Base-by-base conservation (phyloP, 352 stramenopile genomes). In the Aphanomyces stellatus region DNA sequence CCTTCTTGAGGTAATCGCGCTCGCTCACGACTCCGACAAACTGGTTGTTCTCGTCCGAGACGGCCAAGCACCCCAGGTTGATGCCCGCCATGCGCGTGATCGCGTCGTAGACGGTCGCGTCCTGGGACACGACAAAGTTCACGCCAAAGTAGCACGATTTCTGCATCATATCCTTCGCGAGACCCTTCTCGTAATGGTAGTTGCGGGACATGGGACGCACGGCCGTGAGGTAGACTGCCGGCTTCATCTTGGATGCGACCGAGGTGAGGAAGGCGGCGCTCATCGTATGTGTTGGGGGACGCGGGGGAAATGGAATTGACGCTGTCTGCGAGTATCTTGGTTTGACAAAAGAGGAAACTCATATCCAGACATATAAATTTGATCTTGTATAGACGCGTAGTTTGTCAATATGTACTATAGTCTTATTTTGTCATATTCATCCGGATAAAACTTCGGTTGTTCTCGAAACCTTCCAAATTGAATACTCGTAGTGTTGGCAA, bases 1-100 rank as follows among this genome's bases (percentile, higher is more conserved):
- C 91, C 70, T 98, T 98, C 71, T 89, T 91, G 51, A 98, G 82
- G 78, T 98, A 98, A 73, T 98, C 95, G 67, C 95, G 88, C 80
- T 98, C 95, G 51, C 81, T 96, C 34, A 98, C 77, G 24, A 98
- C 77, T 41, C 91, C 91, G 3, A 88, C 87, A 61, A 97, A 94
- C 74, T 96, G 94, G 60, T 87, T 90, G 53, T 87, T 75, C 8
- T 77, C 76, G 71, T 95, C 87, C 46, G 86, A 94, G 40, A 96
- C 93, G 0, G 96, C 93, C 24, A 98, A 77, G 53, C 78, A 96
- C 75, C 87, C 92, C 30, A 97, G 73, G 71, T 97, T 96, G 76
- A 97, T 97, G 22, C 89, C 91, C 3, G 91, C 91, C 81, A 98
- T 98, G 71, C 95, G 91, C 73, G 94, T 96, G 41, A 98, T 82